Base-by-base conservation (phyloP, 345 rosid species). In the Eucalyptus polybractea region DNA sequence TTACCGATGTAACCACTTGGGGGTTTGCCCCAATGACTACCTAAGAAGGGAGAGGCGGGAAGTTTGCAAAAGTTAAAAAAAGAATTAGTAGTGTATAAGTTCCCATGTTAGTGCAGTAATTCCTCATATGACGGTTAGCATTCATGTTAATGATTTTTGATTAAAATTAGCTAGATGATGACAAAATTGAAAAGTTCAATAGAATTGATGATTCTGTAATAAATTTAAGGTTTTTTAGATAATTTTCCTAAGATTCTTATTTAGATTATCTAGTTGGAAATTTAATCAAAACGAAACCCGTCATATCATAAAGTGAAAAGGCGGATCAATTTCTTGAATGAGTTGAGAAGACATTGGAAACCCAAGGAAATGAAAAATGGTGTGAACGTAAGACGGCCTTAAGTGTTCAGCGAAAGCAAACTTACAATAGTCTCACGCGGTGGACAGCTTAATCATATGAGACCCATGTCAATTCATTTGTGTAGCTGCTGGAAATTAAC, bases 61-160 rank as follows among this genome's bases (percentile, higher is more conserved):
- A 56, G 3, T 56, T 4, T 22, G 29, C 12, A 22, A 22, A 22
- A 56, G 4, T 22, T 22, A 56, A 24, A 56, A 56, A 2, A 65
- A 65, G 10, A 16, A 65, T n/a, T 69, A 69, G 6, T 9, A 69
- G 44, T 69, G 7, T 21, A 33, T 17, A 33, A 72, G 81, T 14
- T 15, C 44, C 24, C 25, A 53, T 53, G 25, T 53, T 53, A 53
- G 58, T 53, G 58, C 2, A 0, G 1, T 8, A 53, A 53, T 53
- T 53, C 0, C 25, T 7, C 24, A 53, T 1, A 8, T 5, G 3
- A 24, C 24, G 1, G 2, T 2, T 2, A 56, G 0, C 1, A 24
- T 56, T 22, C 62, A 56, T 1, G 6, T 56, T 22, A 56, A 10
- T 0, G 6, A 56, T 56, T 56, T 56, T 1, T 56, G 0, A 56